Evolutionary conservation across 2,329 filamentous ascomycete species (phyloP), one percentile per base, ranked within the genome.

Genomic region (Elsinoe ampelina): DNA sequence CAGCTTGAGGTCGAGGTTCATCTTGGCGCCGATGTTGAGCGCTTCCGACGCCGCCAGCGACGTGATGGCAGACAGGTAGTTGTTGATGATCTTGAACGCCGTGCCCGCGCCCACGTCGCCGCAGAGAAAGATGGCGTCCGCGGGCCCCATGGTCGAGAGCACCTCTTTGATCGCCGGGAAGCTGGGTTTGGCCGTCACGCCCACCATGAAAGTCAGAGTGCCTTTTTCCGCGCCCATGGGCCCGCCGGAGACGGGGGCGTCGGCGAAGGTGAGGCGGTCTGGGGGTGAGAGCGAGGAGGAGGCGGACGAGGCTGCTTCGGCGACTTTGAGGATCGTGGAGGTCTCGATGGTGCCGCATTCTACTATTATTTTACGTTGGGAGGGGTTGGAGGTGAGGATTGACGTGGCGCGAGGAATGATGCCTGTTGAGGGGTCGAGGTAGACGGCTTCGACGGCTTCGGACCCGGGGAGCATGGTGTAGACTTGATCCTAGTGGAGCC

Each of bases 391-490:
- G 20, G 32, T 30, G 6, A 59, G 42, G 36, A 61, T 58, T 7
- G 62, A 61, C 7, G 60, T 42, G 4, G 61, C 63, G 3, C 69
- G 71, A 1, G 68, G 66, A 3, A 71, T 61, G 34, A 71, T 62
- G 11, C 69, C 69, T 7, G 66, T 68, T 13, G 59, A 13, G 2
- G 66, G 61, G 58, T 70, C 67, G 1, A 70, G 63, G 58, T 74
- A 74, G 11, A 74, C 72, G 20, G 63, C 59, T 52, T 68, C 68
- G 8, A 74, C 71, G 1, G 67, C 69, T 4, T 61, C 60, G 7
- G 68, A 67, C 48, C 64, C 67, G 5, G 72, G 72, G 4, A 74
- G 67, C 71, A 73, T 73, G 1, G 71, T 73, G 30, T 74, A 71
- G 3, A 74, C 64, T 2, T 68, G 69, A 58, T 70, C 61, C 67